Evolutionary conservation across 2,329 filamentous ascomycete genomes (phyloP).

Genomic region (Arthroderma sp.): DNA sequence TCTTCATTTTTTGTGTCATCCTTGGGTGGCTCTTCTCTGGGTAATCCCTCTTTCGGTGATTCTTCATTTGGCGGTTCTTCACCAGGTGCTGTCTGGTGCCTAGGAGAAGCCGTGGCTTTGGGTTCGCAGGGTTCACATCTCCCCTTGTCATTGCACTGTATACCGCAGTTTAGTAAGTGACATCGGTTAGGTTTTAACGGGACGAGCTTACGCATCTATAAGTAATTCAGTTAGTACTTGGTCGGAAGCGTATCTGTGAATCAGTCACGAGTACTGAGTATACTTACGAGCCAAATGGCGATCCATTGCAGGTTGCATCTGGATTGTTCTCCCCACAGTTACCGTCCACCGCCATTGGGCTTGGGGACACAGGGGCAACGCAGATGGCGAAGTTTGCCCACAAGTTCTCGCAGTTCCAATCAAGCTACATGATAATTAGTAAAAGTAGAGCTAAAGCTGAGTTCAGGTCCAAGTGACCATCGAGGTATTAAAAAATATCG

Average conservation of each 20-base stretch:
- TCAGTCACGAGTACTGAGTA: background rate
- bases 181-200: background rate
- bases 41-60: background rate
- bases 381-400: constrained; percentile 15
- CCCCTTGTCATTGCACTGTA: constrained; percentile 1
- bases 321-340: constrained; percentile 8
- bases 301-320: constrained; percentile 9
- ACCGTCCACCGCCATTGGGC: constrained; percentile 6
- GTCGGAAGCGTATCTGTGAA: background rate
- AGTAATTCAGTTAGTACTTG: background rate
- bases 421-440: constrained; percentile 7
- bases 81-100: background rate
- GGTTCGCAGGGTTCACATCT: constrained; percentile 2
- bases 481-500: background rate
- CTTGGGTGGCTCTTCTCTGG: background rate
- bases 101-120: background rate
- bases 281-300: constrained; percentile 12
- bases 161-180: background rate
- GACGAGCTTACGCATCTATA: constrained; percentile 5
- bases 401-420: constrained; percentile 12
- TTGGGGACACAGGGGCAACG: constrained; percentile 10
- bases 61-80: background rate
- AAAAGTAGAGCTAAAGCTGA: background rate
- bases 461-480: background rate
- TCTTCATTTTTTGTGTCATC: background rate